Evolutionary conservation across 1,284 basidiomycete genomes (phyloP).

Genomic region (Volvariella volvacea): DNA sequence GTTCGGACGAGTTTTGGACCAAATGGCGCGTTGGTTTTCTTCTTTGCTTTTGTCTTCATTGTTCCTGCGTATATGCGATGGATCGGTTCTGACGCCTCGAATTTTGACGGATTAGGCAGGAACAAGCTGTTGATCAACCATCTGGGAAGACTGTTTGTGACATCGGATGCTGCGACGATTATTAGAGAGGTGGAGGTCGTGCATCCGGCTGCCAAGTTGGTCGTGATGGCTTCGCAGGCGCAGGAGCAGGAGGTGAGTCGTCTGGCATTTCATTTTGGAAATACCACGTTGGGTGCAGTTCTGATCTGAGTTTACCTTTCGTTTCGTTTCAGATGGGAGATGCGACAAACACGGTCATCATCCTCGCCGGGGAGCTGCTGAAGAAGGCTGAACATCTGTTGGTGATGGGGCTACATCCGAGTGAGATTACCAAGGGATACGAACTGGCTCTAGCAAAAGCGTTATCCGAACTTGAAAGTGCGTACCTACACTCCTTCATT

Average conservation of each 20-base stretch:
- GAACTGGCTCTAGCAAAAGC: constrained; percentile 90
- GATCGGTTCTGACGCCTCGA: constrained; percentile 8
- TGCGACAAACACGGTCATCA: constrained; percentile 92
- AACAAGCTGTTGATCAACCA: constrained; percentile 98
- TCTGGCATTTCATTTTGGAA: not conserved
- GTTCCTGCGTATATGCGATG: too few species aligned
- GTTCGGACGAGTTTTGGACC: constrained; percentile 96
- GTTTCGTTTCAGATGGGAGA: constrained; percentile 77
- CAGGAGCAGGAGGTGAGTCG: constrained; percentile 87
- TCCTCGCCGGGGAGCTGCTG: constrained; percentile 92
- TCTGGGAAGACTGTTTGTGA: constrained; percentile 92
- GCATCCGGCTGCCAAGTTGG: constrained; percentile 94
- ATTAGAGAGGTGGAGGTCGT: constrained; percentile 98
- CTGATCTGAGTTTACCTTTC: constrained; percentile 3
- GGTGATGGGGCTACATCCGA: constrained; percentile 95
- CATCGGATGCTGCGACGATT: constrained; percentile 98
- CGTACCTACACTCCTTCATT: constrained; percentile 22
- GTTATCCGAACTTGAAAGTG: constrained; percentile 86
- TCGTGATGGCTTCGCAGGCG: constrained; percentile 97
- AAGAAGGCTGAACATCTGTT: constrained; percentile 93
- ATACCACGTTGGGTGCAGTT: too few species aligned
- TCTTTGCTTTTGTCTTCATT: constrained; percentile 4
- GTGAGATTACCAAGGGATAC: constrained; percentile 91
- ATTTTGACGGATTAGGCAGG: constrained; percentile 48
- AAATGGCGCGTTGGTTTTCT: constrained; percentile 59